Evolutionary conservation across 169 alveolate species (phyloP).

Genomic region (Babesia ovata): DNA sequence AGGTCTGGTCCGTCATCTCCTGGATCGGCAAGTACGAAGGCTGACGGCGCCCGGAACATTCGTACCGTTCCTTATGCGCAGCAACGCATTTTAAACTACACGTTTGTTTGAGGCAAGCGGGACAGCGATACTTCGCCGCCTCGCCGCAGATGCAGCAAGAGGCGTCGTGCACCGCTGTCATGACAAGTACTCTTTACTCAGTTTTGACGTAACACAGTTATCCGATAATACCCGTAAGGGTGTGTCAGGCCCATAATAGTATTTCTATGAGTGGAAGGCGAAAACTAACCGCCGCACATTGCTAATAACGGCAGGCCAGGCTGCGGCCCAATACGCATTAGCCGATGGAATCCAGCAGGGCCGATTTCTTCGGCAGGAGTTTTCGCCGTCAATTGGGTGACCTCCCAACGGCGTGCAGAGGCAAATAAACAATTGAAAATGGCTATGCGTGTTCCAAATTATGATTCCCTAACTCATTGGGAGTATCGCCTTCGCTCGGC

Average conservation of each 20-base stretch:
- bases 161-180: not conserved
- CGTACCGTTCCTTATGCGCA: conserved; percentile 24
- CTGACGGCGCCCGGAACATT: conserved; percentile 20
- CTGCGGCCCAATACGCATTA: no score
- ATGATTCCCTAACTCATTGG: conserved; percentile 35
- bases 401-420: not conserved
- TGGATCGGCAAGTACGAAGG: conserved; percentile 23
- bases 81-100: conserved; percentile 50
- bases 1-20: conserved; percentile 38
- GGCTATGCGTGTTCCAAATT: conserved; percentile 32
- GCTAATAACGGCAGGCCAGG: no score
- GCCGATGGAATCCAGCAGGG: conserved; percentile 2
- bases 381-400: not conserved
- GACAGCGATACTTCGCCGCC: conserved; percentile 57
- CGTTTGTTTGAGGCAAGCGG: conserved; percentile 37
- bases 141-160: conserved; percentile 38
- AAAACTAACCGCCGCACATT: not conserved
- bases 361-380: not conserved
- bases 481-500: conserved; percentile 44
- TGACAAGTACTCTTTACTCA: not conserved
- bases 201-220: no score
- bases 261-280: not conserved
- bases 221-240: not conserved
- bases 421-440: not conserved
- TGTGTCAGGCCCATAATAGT: not conserved